Evolutionary conservation across 1,284 basidiomycete species (phyloP).

Genomic region (Takashimella tepidaria): DNA sequence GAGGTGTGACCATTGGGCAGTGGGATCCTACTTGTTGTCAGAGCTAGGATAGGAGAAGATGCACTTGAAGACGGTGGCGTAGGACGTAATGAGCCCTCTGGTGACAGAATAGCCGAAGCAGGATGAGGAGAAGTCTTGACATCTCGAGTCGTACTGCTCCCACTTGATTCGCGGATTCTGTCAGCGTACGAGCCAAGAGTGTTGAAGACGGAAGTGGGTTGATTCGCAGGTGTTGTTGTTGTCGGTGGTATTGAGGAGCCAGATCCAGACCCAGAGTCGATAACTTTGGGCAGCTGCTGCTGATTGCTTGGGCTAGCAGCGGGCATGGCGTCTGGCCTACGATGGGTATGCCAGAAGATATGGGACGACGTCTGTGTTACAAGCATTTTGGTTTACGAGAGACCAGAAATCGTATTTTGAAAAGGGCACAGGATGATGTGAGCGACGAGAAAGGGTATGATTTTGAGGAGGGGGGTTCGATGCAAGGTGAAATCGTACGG

Average conservation of each 20-base stretch:
- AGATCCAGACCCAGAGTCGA: no score
- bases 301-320: background rate
- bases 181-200: slow-evolving; percentile 45
- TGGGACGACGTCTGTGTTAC: background rate
- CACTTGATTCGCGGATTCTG: slow-evolving; percentile 31
- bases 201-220: slow-evolving; percentile 36
- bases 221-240: background rate
- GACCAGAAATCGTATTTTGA: background rate
- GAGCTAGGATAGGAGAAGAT: background rate
- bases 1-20: background rate
- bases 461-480: no score
- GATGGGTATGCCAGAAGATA: background rate
- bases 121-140: background rate
- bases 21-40: background rate
- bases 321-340: background rate
- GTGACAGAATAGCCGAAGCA: background rate
- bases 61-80: background rate
- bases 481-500: no score
- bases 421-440: background rate
- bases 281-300: background rate
- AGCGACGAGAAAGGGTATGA: background rate
- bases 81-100: background rate
- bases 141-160: slow-evolving; percentile 1
- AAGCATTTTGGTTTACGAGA: background rate
- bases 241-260: background rate